Conservation (phyloP, 495 filamentous ascomycete species). For the Penicillium argentinense region DNA sequence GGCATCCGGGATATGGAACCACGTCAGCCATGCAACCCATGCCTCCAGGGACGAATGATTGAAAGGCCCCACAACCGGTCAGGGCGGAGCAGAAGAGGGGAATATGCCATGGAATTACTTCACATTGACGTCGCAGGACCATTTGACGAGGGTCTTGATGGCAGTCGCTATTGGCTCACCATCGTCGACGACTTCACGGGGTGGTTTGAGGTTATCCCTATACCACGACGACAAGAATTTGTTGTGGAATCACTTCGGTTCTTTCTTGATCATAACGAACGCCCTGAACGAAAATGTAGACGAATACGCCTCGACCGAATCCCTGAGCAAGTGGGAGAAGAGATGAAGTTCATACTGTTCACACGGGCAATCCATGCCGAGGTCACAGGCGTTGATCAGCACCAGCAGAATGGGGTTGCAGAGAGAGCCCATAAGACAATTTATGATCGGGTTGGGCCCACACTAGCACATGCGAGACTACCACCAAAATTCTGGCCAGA, state of each 20-base stretch:
- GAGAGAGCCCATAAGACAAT: conserved; percentile 23
- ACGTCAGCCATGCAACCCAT: conserved; percentile 15
- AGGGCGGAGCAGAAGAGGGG: conserved; percentile 9
- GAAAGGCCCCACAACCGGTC: conserved; percentile 14
- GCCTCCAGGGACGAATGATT: conserved; percentile 17
- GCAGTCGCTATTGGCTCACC: conserved; percentile 24
- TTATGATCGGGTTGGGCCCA: conserved; percentile 14
- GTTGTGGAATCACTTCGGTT: conserved; percentile 16
- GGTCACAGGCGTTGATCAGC: conserved; percentile 16
- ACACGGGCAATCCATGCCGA: conserved; percentile 18
- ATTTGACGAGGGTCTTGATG: conserved; percentile 21
- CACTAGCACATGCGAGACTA: conserved; percentile 15
- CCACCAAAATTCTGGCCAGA: conserved; percentile 23
- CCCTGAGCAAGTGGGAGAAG: conserved; percentile 18
- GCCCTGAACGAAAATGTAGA: conserved; percentile 19
- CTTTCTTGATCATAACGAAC: conserved; percentile 22
- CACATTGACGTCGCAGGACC: conserved; percentile 21
- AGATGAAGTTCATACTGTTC: conserved; percentile 22
- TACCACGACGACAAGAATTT: conserved; percentile 12
- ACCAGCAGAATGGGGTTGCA: conserved; percentile 24
- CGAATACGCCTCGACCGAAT: conserved; percentile 21
- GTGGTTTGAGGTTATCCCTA: conserved; percentile 16
- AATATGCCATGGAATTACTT: conserved; percentile 24
- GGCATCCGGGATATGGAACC: conserved; percentile 10
- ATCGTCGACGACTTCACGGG: conserved; percentile 21